Base-by-base conservation (phyloP, 139 green algal genomes). In the Klebsormidium nitens region DNA sequence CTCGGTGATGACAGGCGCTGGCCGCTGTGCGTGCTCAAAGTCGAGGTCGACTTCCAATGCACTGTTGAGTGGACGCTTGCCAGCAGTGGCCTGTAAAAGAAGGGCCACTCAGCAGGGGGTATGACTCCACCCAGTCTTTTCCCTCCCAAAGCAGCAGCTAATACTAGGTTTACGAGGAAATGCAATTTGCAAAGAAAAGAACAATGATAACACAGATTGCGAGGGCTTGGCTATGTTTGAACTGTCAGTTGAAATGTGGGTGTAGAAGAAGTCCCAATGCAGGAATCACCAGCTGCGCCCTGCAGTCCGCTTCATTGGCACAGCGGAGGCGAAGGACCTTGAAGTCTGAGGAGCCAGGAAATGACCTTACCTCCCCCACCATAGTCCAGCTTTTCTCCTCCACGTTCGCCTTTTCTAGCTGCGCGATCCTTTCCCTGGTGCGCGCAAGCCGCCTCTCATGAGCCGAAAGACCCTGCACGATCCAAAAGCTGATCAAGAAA, bases 21-120 rank as follows among this genome's bases (percentile, higher is more conserved):
- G 89, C 64, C 71, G 71, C 55, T 85, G 64, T 2, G 86, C 89
- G 31, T 87, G 89, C 50, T 98, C 90, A 81, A 95, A 98, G 59
- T 98, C 93, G 59, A 98, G 71, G 74, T 98, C 93, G 3, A 95
- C 69, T 72, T 95, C 92, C 69, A 97, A 77, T 0, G 87, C 91
- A 32, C 82, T 92, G 86, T 98, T 96, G 47, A 93, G 64, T 2
- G 93, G 93, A 29, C 76, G 62, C 14, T 74, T 56, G 0, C 14
- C 52, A 55, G 77, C 91, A 5, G 55, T 58, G 17, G 89, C 83
- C 77, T 98, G 93, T 44, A 19, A 14, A 52, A 17, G 17, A 52
- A 17, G 14, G 14, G 14, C 56, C 14, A 64, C 14, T 58, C 14
- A 17, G 14, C 56, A 64, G 28, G 14, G 17, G 17, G 32, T 14